Conservation (phyloP, 2,329 filamentous ascomycete species). For the Trichoderma oligosporum region DNA sequence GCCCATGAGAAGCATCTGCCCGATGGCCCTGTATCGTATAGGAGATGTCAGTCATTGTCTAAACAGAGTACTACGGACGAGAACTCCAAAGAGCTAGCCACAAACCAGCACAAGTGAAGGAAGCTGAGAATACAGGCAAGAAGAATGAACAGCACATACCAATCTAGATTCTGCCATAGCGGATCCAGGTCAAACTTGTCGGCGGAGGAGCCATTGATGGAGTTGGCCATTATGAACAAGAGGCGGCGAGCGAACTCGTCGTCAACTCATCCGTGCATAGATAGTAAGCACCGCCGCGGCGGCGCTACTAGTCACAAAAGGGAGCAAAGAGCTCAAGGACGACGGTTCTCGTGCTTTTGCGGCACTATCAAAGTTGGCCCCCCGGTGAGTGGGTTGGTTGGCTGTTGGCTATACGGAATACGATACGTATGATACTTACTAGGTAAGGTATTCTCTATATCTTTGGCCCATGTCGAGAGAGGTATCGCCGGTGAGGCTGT, state of each 20-base stretch:
- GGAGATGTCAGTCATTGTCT: slow-evolving; percentile 27
- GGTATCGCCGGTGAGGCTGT: slow-evolving; percentile 2
- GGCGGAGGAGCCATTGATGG: slow-evolving; percentile 31
- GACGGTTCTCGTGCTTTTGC: too few relatives aligned
- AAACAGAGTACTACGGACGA: neutral
- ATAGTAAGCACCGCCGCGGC: neutral
- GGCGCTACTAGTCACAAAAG: neutral
- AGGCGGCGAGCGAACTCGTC: slow-evolving; percentile 15
- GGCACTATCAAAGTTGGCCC: neutral
- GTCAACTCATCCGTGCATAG: slow-evolving; percentile 1
- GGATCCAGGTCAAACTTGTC: slow-evolving; percentile 44
- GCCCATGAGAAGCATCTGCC: slow-evolving; percentile 77
- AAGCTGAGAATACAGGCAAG: neutral
- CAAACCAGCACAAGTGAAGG: neutral
- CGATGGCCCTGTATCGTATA: slow-evolving; percentile 55
- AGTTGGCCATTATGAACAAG: slow-evolving; percentile 26
- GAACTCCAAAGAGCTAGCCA: neutral
- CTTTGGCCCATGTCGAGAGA: neutral
- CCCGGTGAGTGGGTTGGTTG: neutral
- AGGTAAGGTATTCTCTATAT: neutral
- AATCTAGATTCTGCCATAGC: slow-evolving; percentile 73
- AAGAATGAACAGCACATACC: slow-evolving; percentile 49
- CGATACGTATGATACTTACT: neutral
- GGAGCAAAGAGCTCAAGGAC: neutral
- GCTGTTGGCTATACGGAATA: neutral